Conservation (phyloP, 2,329 filamentous ascomycete species). For the Fusarium torulosum region DNA sequence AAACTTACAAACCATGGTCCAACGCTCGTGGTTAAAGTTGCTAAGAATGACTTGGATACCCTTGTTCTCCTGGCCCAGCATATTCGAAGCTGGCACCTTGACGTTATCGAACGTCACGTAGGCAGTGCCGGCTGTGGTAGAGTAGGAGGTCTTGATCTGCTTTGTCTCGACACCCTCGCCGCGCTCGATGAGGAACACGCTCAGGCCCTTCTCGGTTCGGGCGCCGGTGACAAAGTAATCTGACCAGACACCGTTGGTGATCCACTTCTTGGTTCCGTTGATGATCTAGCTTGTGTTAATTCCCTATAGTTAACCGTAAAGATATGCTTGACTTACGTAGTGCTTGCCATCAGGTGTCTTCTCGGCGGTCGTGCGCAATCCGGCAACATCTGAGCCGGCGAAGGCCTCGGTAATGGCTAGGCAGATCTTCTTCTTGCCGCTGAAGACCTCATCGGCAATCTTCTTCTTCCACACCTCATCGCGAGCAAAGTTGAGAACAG, state of each 20-base stretch:
- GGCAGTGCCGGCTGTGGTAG: conserved; percentile 80
- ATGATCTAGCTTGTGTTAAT: conserved; percentile 57
- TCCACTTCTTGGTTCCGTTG: conserved; percentile 87
- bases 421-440: conserved; percentile 88
- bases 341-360: conserved; percentile 81
- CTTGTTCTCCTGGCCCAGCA: conserved; percentile 86
- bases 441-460: conserved; percentile 78
- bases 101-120: conserved; percentile 88
- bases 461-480: conserved; percentile 74
- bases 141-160: conserved; percentile 85
- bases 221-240: conserved; percentile 89
- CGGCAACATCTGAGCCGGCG: conserved; percentile 82
- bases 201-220: conserved; percentile 82
- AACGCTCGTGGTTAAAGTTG: conserved; percentile 92
- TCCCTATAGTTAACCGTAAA: not conserved
- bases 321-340: conserved; percentile 64
- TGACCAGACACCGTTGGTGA: conserved; percentile 82
- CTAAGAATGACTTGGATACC: conserved; percentile 85
- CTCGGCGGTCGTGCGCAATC: conserved; percentile 80
- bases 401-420: conserved; percentile 91
- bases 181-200: conserved; percentile 80
- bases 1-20: conserved; percentile 75
- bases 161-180: conserved; percentile 81
- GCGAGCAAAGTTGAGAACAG: conserved; percentile 82
- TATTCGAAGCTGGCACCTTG: conserved; percentile 82